phyloP scores from a whole-genome alignment of 2,329 filamentous ascomycete species.

The Ophiognomonia clavigignenti-juglandacearum region DNA sequence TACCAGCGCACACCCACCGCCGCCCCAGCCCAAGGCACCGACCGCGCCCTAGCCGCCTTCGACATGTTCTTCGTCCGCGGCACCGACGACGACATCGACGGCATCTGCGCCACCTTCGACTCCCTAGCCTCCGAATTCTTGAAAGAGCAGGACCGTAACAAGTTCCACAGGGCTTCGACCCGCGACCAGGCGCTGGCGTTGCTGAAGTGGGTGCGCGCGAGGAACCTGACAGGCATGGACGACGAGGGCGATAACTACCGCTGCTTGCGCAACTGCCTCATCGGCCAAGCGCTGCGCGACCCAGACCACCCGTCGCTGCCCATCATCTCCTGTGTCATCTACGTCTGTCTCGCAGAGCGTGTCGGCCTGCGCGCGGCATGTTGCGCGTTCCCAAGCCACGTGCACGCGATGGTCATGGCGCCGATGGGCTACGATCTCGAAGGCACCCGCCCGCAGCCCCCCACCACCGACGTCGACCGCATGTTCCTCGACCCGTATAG shows the following conservation, averaged over 20 bases:
- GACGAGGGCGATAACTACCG: constrained; percentile 65
- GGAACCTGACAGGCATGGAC: constrained; percentile 67
- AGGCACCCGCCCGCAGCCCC: constrained; percentile 31
- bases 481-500: constrained; percentile 87
- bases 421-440: constrained; percentile 57
- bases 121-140: constrained; percentile 54
- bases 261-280: constrained; percentile 79
- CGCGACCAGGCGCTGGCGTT: constrained; percentile 65
- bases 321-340: constrained; percentile 82
- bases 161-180: constrained; percentile 52
- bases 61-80: constrained; percentile 84
- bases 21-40: constrained; percentile 40
- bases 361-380: constrained; percentile 73
- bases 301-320: constrained; percentile 75
- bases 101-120: constrained; percentile 64
- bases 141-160: constrained; percentile 40
- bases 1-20: constrained; percentile 35
- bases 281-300: constrained; percentile 74
- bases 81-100: constrained; percentile 63
- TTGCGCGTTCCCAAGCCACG: constrained; percentile 79
- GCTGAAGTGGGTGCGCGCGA: constrained; percentile 62
- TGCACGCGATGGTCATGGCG: constrained; percentile 72
- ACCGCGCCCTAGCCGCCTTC: constrained; percentile 74
- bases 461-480: constrained; percentile 39
- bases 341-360: constrained; percentile 70